Base-by-base conservation (phyloP, 2,329 filamentous ascomycete species). In the Fusarium sp. region DNA sequence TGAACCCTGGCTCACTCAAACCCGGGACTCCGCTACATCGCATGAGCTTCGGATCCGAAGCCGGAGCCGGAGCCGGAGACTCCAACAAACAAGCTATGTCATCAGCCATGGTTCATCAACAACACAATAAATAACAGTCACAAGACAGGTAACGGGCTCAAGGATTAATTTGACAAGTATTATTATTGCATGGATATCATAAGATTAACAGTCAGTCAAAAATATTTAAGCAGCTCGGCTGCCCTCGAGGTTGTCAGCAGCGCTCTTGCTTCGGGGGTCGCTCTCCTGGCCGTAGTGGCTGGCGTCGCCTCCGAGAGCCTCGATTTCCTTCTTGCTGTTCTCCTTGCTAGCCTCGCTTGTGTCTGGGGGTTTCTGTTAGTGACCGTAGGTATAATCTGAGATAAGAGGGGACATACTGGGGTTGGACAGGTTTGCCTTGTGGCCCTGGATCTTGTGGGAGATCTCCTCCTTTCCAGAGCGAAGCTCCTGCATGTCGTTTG, bases 391-490 rank as follows among this genome's bases (percentile, higher is more conserved):
- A 11, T 6, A 10, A 4, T 4, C 18, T 12, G n/a, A 13, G 16
- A 13, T 24, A 32, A 32, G 8, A 18, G 4, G 24, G 4, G 1
- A 16, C 66, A 14, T 75, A 84, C 83, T 84, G 12, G 83, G 82
- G 64, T 85, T 85, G 59, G 79, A 78, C 20, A 85, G 67, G 65
- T 85, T 85, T 4, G 83, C 83, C 75, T 84, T 84, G 74, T 84
- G 82, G 16, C 83, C 83, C 68, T 71, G 72, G 57, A 77, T 77
- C 51, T 71, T 63, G 61, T 77, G 58, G 46, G 75, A 76, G 61
- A 72, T 64, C 30, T 75, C 71, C 48, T 77, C 75, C 63, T 67
- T 68, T 54, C 75, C 74, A 40, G 75, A 63, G 37, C 57, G 62
- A 57, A 82, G 74, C 72, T 83, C 80, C 69, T 82, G 75, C 80